Evolutionary conservation across 495 filamentous ascomycete species (phyloP), one percentile per base, ranked within the genome.

Genomic region (Aspergillus hancockii): DNA sequence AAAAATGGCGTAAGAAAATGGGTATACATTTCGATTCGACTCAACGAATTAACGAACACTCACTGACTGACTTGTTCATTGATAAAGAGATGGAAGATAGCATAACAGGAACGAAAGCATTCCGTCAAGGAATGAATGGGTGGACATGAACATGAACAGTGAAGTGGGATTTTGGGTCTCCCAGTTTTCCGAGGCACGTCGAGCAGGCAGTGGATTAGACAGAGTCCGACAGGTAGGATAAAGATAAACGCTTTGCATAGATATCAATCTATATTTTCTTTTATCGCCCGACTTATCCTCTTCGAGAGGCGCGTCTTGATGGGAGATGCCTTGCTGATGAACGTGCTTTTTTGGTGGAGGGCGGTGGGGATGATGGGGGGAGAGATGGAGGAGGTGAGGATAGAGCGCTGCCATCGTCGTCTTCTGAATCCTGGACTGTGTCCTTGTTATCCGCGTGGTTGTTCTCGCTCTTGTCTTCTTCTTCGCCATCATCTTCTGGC

Each of bases 231-330:
- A 52, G 21, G 43, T 25, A 56, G 25, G 25, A 40, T 52, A 50
- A 47, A 46, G 41, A 38, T 41, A 41, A n/a, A 41, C 8, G 45
- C 16, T 51, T 50, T 34, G 19, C 36, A 46, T 40, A 9, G 21
- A 31, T 18, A 23, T 23, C 31, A 28, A 54, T 41, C 3, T 3
- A 41, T n/a, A 54, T 18, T 14, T 36, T 38, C 21, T 41, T 38
- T 19, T 23, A 43, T 31, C 14, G 10, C 38, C 30, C 21, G 13
- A 21, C 38, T 70, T 58, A 77, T 61, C 70, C 65, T 34, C 76
- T 67, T 61, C 74, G 72, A 49, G 72, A 74, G 8, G 75, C 76
- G 43, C 75, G 72, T 32, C 76, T 68, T 2, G 73, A 72, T n/a
- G 75, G 75, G 52, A 23, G 67, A 66, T 4, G 69, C n/a, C n/a